Evolutionary conservation across 1,139 yeast genomes (phyloP).

Genomic region (Candida sp.): DNA sequence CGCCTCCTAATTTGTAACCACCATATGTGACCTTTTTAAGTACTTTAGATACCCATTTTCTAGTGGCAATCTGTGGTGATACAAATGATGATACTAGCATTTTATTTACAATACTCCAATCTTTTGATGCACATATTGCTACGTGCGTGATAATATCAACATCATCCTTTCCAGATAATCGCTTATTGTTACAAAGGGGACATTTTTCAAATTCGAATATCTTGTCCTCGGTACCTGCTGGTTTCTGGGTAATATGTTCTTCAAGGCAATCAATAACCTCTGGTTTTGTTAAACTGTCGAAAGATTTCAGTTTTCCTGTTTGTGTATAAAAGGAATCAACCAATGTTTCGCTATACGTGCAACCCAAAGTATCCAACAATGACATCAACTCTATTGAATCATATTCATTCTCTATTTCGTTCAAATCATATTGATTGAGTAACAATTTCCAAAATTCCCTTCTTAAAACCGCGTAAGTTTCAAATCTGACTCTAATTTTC

Average conservation of each 20-base stretch:
- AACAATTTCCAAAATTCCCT: conserved; percentile 70
- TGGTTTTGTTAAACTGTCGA: conserved; percentile 51
- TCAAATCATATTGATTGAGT: conserved; percentile 45
- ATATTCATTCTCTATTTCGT: conserved; percentile 31
- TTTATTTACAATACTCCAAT: conserved; percentile 69
- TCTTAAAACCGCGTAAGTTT: conserved; percentile 64
- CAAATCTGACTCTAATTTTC: conserved; percentile 60
- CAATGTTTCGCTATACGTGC: conserved; percentile 48
- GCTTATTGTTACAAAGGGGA: conserved; percentile 70
- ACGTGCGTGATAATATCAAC: conserved; percentile 79
- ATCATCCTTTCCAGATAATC: conserved; percentile 54
- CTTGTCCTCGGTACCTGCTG: conserved; percentile 21
- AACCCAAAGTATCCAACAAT: conserved; percentile 62
- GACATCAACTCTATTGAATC: conserved; percentile 56
- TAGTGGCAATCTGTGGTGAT: conserved; percentile 77
- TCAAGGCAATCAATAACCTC: conserved; percentile 61
- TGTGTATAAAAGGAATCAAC: conserved; percentile 42
- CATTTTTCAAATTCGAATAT: conserved; percentile 64
- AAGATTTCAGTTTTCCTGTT: conserved; percentile 41
- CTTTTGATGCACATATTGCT: conserved; percentile 80
- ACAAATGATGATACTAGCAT: conserved; percentile 69
- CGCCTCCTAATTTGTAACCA: conserved; percentile 71
- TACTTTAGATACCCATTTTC: conserved; percentile 84
- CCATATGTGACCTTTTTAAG: conserved; percentile 87
- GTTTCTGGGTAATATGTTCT: conserved; percentile 17